Percentiles rank a stretch among this genome's conserved stretches.
Conservation (phyloP, 805 yeast genomes). For the Candida chauliodis region DNA sequence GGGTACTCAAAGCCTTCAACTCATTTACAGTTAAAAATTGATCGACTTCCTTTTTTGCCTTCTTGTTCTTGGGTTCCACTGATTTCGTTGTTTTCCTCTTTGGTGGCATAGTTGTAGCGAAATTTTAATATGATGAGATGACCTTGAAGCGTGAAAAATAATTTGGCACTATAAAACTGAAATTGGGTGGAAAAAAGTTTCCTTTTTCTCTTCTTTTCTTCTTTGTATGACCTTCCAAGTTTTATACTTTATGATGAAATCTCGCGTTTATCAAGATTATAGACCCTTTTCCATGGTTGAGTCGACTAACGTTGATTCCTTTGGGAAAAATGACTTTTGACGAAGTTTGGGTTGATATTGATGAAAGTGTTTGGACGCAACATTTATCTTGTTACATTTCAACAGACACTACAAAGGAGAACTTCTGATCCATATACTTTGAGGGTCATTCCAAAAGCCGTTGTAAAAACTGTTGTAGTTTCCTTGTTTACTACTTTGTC, state of each 20-base stretch:
- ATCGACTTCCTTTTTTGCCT: slow-evolving; percentile 1
- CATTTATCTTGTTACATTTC: slow-evolving; percentile 41
- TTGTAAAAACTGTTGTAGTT: no score
- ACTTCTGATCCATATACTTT: slow-evolving; percentile 37
- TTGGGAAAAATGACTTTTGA: slow-evolving; percentile 29
- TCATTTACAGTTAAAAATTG: slow-evolving; percentile 15
- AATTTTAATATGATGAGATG: slow-evolving; percentile 2
- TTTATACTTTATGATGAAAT: slow-evolving; percentile 59
- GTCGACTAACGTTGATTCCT: slow-evolving; percentile 32
- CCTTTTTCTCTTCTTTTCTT: slow-evolving; percentile 9
- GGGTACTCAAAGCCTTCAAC: slow-evolving; percentile 21
- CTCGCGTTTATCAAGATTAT: slow-evolving; percentile 48
- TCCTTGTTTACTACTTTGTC: no score
- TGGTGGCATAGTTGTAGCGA: slow-evolving; percentile 22
- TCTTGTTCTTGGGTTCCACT: slow-evolving; percentile 8
- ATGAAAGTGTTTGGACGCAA: slow-evolving; percentile 50
- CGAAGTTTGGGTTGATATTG: slow-evolving; percentile 21
- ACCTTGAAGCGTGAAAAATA: not conserved
- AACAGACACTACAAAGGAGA: slow-evolving; percentile 39
- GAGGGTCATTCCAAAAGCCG: not conserved
- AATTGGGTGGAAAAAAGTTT: not conserved
- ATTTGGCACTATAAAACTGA: not conserved
- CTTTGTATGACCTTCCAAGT: slow-evolving; percentile 62
- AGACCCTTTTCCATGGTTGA: slow-evolving; percentile 26
- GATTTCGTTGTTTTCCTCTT: slow-evolving; percentile 18